phyloP scores from a whole-genome alignment of 768 basidiomycete genomes.

The Paxillus ammoniavirescens region DNA sequence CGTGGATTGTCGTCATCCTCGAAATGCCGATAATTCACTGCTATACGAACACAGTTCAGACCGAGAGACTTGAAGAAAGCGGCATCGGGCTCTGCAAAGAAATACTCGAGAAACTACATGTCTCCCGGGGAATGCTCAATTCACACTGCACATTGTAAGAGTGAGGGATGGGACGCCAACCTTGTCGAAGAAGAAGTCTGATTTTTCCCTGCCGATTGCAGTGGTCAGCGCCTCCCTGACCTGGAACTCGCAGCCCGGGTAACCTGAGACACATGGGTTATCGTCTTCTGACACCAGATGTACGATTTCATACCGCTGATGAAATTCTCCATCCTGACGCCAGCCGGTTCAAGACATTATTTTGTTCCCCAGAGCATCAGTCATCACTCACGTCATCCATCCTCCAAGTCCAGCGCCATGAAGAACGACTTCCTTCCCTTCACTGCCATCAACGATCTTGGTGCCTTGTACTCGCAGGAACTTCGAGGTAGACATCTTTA shows the following conservation, averaged over 20 bases:
- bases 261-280: conserved; percentile 38
- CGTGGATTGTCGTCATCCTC: conserved; percentile 76
- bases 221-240: conserved; percentile 62
- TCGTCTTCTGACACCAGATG: background rate
- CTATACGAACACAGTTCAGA: conserved; percentile 70
- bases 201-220: conserved; percentile 61
- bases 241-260: conserved; percentile 75
- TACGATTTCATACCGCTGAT: background rate
- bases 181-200: conserved; percentile 76
- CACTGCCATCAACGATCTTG: conserved; percentile 48
- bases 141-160: background rate
- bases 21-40: conserved; percentile 70
- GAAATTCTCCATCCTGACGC: background rate
- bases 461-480: conserved; percentile 54
- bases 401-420: conserved; percentile 73
- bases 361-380: background rate
- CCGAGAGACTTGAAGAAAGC: conserved; percentile 58
- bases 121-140: background rate
- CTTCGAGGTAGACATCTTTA: conserved; percentile 38
- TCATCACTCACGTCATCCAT: conserved; percentile 69
- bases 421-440: conserved; percentile 54
- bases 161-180: conserved; percentile 29
- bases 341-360: background rate
- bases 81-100: conserved; percentile 72
- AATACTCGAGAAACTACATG: conserved; percentile 70